Percentiles rank a stretch among this genome's conserved stretches.
Evolutionary conservation across 257 asterid species (phyloP).

Genomic region (Plantago major): DNA sequence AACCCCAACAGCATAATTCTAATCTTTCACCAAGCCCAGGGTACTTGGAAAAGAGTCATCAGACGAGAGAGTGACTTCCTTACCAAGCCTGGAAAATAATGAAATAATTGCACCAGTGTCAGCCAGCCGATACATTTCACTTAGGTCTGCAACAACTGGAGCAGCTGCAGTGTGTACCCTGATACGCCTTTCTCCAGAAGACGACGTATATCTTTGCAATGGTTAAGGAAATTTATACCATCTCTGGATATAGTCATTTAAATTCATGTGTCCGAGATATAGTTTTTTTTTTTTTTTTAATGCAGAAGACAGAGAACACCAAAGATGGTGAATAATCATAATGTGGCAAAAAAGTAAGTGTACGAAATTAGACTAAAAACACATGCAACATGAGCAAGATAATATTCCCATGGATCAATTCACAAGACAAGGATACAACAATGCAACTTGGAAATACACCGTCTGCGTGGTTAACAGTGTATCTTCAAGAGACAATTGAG

Average conservation of each 20-base stretch:
- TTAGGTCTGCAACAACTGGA: constrained; percentile 88
- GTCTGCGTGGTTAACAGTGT: constrained; percentile 77
- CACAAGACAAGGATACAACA: constrained; percentile 79
- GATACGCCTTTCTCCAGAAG: constrained; percentile 96
- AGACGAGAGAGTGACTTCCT: constrained; percentile 10
- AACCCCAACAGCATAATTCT: too few relatives aligned
- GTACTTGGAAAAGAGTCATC: constrained; percentile 7
- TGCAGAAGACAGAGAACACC: too few relatives aligned
- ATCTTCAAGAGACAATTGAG: constrained; percentile 91
- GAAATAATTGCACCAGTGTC: constrained; percentile 88
- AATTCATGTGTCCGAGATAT: constrained; percentile 7
- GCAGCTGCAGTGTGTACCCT: constrained; percentile 98
- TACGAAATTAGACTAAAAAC: neutral
- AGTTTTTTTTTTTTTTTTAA: too few relatives aligned
- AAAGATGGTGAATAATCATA: too few relatives aligned
- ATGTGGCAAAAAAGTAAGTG: neutral
- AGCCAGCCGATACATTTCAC: constrained; percentile 94
- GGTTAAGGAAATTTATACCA: constrained; percentile 35
- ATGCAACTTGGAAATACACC: constrained; percentile 90
- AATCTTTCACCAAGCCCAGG: neutral
- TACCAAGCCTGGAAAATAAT: constrained; percentile 89
- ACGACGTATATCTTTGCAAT: constrained; percentile 80
- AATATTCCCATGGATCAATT: constrained; percentile 2
- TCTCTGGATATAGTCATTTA: constrained; percentile 10
- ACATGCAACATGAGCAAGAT: constrained; percentile 9